phyloP scores from a whole-genome alignment of 768 basidiomycete genomes.

The Naganishia vishniacii region DNA sequence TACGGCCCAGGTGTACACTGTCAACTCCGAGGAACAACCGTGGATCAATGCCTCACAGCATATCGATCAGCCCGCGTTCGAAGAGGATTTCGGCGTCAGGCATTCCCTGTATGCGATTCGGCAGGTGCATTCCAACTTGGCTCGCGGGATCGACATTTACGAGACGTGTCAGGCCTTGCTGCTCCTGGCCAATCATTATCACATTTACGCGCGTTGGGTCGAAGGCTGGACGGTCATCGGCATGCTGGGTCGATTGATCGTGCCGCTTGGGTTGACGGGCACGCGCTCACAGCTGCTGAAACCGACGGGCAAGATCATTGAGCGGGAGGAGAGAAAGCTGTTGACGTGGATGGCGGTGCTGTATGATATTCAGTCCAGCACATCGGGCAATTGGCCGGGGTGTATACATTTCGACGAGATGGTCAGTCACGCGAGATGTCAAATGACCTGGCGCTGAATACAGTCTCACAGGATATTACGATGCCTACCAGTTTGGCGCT shows the following conservation, averaged over 20 bases:
- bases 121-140: constrained; percentile 31
- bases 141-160: constrained; percentile 29
- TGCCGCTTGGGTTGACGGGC: constrained; percentile 34
- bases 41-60: constrained; percentile 17
- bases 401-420: constrained; percentile 40
- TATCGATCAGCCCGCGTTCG: constrained; percentile 23
- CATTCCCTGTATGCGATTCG: constrained; percentile 38
- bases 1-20: constrained; percentile 55
- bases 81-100: constrained; percentile 30
- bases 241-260: constrained; percentile 32
- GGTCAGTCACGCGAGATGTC: constrained; percentile 13
- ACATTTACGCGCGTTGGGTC: constrained; percentile 35
- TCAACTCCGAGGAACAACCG: constrained; percentile 39
- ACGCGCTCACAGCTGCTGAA: constrained; percentile 28
- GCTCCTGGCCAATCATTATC: constrained; percentile 38
- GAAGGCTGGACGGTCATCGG: constrained; percentile 38
- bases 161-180: constrained; percentile 38
- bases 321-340: constrained; percentile 39
- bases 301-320: constrained; percentile 30
- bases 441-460: neutral
- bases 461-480: constrained; percentile 3
- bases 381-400: constrained; percentile 36
- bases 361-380: constrained; percentile 33
- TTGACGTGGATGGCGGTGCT: constrained; percentile 39
- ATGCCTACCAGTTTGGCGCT: constrained; percentile 23